A percentile compares a stretch with the other conserved stretches of the same genome.
phyloP scores from a whole-genome alignment of 2,329 filamentous ascomycete genomes.

The Hymenoscyphus fraxineus region DNA sequence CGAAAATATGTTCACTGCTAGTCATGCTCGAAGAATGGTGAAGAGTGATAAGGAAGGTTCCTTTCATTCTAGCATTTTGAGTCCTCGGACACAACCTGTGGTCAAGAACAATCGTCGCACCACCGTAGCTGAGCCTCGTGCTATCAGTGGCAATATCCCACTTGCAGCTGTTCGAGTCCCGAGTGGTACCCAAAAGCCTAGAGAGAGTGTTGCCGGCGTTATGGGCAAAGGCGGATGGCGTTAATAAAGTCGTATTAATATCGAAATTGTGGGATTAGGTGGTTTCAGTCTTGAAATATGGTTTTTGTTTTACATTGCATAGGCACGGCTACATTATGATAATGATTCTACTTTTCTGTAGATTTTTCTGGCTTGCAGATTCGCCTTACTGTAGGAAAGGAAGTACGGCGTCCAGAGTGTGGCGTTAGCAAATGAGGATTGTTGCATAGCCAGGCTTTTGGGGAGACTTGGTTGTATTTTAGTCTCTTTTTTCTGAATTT shows the following conservation, averaged over 20 bases:
- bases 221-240: constrained; percentile 33
- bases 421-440: constrained; percentile 12
- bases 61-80: constrained; percentile 54
- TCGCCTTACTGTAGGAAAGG: not conserved
- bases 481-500: constrained; percentile 1
- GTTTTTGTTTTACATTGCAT: constrained; percentile 4
- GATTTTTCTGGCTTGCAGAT: constrained; percentile 5
- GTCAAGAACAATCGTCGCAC: constrained; percentile 44
- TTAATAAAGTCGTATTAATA: constrained; percentile 1
- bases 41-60: constrained; percentile 56
- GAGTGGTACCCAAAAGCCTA: constrained; percentile 25
- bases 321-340: constrained; percentile 18
- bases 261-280: constrained; percentile 3
- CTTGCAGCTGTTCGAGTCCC: constrained; percentile 24
- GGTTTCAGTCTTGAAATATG: not conserved
- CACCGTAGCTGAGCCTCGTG: constrained; percentile 30
- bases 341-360: constrained; percentile 18
- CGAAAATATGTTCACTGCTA: constrained; percentile 61
- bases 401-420: constrained; percentile 11
- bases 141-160: constrained; percentile 26
- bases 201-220: constrained; percentile 31
- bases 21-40: constrained; percentile 64
- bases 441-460: constrained; percentile 7
- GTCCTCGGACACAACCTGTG: constrained; percentile 56
- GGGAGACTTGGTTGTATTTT: not conserved